Conservation (phyloP, 768 basidiomycete species). For the Collybia mongolica region DNA sequence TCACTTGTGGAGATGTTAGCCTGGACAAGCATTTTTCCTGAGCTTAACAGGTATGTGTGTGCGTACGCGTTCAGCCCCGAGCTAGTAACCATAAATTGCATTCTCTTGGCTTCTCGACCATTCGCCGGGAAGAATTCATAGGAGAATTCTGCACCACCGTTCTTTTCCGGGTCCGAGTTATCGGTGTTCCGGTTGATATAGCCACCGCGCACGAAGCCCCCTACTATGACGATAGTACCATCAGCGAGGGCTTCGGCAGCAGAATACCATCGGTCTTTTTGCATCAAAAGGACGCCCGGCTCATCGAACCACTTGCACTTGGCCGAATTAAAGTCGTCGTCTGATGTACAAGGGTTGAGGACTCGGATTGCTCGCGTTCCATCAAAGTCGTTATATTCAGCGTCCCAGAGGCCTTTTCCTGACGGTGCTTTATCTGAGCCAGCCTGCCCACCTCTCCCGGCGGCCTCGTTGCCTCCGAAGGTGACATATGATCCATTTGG, state of each 20-base stretch:
- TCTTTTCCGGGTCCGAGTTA: conserved; percentile 57
- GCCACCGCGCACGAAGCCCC: conserved; percentile 76
- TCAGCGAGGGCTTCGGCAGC: conserved; percentile 72
- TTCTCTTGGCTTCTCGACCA: conserved; percentile 42
- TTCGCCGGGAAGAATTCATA: conserved; percentile 80
- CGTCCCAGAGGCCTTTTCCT: conserved; percentile 53
- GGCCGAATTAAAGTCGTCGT: conserved; percentile 43
- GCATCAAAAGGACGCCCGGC: conserved; percentile 58
- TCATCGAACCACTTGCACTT: conserved; percentile 77
- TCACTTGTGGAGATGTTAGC: conserved; percentile 76
- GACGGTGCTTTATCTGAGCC: too few species aligned
- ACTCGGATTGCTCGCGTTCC: conserved; percentile 79
- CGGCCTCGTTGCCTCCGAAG: conserved; percentile 78
- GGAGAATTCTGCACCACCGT: conserved; percentile 76
- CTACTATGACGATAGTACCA: conserved; percentile 78
- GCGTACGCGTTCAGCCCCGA: conserved; percentile 80
- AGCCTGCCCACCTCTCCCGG: conserved; percentile 68
- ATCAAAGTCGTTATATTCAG: conserved; percentile 76
- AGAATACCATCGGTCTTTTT: conserved; percentile 76
- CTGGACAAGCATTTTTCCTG: conserved; percentile 79
- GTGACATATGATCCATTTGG: conserved; percentile 76
- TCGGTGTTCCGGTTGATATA: conserved; percentile 79
- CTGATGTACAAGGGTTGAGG: conserved; percentile 67
- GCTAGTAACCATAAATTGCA: conserved; percentile 69
- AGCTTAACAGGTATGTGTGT: conserved; percentile 71